Base-by-base conservation (phyloP, 805 yeast genomes). In the Saccharomycopsis olivae region DNA sequence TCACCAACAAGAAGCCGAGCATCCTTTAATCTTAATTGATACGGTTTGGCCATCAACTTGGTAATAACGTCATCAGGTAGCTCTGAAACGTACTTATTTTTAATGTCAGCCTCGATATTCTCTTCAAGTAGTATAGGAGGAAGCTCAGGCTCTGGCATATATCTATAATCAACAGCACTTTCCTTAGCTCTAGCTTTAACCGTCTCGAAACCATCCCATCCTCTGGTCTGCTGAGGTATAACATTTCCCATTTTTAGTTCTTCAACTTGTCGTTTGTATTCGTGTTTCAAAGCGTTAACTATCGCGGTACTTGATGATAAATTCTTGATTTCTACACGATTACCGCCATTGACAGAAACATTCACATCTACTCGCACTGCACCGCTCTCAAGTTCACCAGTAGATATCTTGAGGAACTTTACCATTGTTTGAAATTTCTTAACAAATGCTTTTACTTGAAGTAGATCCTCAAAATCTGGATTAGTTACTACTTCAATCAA, bases 291-390 rank as follows among this genome's bases (percentile, higher is more conserved):
- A 0, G 98, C 96, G 39, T 71, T 73, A 11, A 71, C 62, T 14
- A 89, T 84, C 5, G 94, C 88, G 13, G 85, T 70, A 0, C 87
- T 78, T 23, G 88, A 84, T 8, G 95, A 82, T 50, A 92, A 62
- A 57, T 92, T 92, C 56, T 92, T 92, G 51, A 92, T 69, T 52
- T 92, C 98, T 17, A 89, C 86, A 44, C 97, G 60, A 31, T 75
- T 67, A 41, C 79, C 75, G 5, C 33, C 37, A 46, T 74, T 73
- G 4, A 89, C 76, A 18, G 94, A 82, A n/a, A 92, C 70, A 49
- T 92, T 92, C 8, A 86, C 97, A 54, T 92, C 98, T 3, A 89
- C 92, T 52, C 98, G 68, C 70, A 92, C 80, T 0, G 96, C 92
- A 5, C 98, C 98, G 1, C 87, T 75, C 54, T 92, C 97, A 53